Conservation (phyloP, 257 asterid genomes). For the Paulownia fortunei region DNA sequence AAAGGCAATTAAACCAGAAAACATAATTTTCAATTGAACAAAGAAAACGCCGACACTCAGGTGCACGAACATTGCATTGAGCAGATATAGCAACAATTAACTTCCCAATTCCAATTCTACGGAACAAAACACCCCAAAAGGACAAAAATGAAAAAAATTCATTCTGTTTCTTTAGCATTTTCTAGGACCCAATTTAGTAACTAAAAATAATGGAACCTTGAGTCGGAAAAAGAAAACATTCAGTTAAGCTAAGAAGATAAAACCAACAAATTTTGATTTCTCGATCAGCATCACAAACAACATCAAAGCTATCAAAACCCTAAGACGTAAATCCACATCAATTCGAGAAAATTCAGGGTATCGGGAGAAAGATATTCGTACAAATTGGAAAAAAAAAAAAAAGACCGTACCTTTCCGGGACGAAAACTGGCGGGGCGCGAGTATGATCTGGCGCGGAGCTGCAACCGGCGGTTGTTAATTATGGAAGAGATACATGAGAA, state of each 20-base stretch:
- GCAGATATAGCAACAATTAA: no score
- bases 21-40: no score
- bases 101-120: no score
- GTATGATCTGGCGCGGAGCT: slow-evolving; percentile 35
- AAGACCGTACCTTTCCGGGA: slow-evolving; percentile 30
- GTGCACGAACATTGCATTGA: no score
- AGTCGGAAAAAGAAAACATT: no score
- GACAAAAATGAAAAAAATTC: no score
- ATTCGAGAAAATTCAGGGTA: not conserved
- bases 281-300: not conserved
- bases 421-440: slow-evolving; percentile 18
- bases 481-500: slow-evolving; percentile 43
- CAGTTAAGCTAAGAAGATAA: not conserved
- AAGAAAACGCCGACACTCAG: no score
- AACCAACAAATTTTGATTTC: not conserved
- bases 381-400: not conserved
- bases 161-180: not conserved
- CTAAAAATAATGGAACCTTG: no score
- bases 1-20: no score
- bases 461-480: slow-evolving; percentile 37
- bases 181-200: not conserved
- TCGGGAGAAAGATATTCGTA: not conserved
- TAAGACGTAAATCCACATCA: slow-evolving; percentile 1
- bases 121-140: no score
- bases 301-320: not conserved